Evolutionary conservation across 495 filamentous ascomycete species (phyloP).

Genomic region (Staphylotrichum longicolle): DNA sequence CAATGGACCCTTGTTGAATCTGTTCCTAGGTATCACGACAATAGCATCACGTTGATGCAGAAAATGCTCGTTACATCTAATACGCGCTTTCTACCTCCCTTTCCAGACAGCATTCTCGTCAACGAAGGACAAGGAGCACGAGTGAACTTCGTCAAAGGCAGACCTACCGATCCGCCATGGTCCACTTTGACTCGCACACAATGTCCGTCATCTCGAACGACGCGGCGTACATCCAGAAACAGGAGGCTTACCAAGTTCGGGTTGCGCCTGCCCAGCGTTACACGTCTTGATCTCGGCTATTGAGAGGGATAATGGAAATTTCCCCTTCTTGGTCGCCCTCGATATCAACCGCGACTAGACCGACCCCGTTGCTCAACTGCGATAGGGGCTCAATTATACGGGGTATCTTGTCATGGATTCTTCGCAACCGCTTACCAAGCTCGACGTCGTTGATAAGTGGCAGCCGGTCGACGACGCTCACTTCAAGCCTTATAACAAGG

Average conservation of each 20-base stretch:
- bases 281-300: slow-evolving; percentile 49
- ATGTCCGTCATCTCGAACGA: slow-evolving; percentile 59
- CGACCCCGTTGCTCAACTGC: slow-evolving; percentile 29
- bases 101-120: slow-evolving; percentile 61
- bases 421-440: slow-evolving; percentile 43
- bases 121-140: slow-evolving; percentile 61
- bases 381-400: slow-evolving; percentile 42
- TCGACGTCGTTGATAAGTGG: slow-evolving; percentile 51
- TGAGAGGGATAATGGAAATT: slow-evolving; percentile 50
- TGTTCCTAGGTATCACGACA: slow-evolving; percentile 53
- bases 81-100: slow-evolving; percentile 54
- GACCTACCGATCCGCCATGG: slow-evolving; percentile 66
- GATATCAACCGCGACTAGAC: slow-evolving; percentile 49
- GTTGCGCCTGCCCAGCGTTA: slow-evolving; percentile 65
- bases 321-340: slow-evolving; percentile 52
- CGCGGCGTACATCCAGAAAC: slow-evolving; percentile 38
- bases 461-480: slow-evolving; percentile 62
- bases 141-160: slow-evolving; percentile 62
- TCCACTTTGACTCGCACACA: slow-evolving; percentile 64
- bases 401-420: slow-evolving; percentile 68
- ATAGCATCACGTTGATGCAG: slow-evolving; percentile 54
- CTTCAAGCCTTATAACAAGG: slow-evolving; percentile 56
- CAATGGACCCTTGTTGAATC: not conserved
- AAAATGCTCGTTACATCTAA: slow-evolving; percentile 54
- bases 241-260: slow-evolving; percentile 38